Conservation (phyloP, 1,139 yeast genomes). For the Debaryomyces psychrophilus region DNA sequence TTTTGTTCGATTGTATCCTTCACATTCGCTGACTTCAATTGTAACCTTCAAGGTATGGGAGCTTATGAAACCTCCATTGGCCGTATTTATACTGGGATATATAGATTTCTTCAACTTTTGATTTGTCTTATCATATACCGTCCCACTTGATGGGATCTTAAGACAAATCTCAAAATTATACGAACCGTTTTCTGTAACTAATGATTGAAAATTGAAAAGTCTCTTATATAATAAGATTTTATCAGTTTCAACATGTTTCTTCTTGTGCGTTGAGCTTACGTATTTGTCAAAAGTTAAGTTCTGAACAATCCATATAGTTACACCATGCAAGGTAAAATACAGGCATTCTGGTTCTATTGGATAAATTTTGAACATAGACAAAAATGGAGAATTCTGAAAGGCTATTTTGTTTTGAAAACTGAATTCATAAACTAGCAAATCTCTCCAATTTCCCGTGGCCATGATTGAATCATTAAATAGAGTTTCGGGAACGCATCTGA, state of each 20-base stretch:
- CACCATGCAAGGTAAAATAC: constrained; percentile 15
- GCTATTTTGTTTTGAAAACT: constrained; percentile 20
- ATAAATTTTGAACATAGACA: constrained; percentile 13
- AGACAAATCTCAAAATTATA: constrained; percentile 7
- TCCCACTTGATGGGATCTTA: constrained; percentile 9
- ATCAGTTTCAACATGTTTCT: constrained; percentile 14
- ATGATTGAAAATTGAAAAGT: constrained; percentile 10
- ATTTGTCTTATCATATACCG: neutral
- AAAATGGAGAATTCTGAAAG: constrained; percentile 17
- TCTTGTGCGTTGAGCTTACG: neutral
- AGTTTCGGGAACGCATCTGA: constrained; percentile 17
- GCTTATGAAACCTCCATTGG: constrained; percentile 15
- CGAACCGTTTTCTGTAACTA: constrained; percentile 8
- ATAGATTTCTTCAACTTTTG: constrained; percentile 12
- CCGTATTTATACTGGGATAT: constrained; percentile 15
- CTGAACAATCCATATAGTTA: constrained; percentile 17
- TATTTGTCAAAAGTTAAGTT: constrained; percentile 13
- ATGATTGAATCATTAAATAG: constrained; percentile 13
- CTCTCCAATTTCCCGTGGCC: constrained; percentile 25
- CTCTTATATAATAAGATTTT: constrained; percentile 14
- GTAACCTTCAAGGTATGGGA: constrained; percentile 17
- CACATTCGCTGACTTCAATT: constrained; percentile 18
- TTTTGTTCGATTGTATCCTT: neutral
- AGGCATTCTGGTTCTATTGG: constrained; percentile 13
- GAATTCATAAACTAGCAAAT: constrained; percentile 21